These are phyloP conservation scores for Kwoniella mangroviensis DNA, from an alignment of 768 basidiomycete species.

Conservation along the genomic window DNA sequence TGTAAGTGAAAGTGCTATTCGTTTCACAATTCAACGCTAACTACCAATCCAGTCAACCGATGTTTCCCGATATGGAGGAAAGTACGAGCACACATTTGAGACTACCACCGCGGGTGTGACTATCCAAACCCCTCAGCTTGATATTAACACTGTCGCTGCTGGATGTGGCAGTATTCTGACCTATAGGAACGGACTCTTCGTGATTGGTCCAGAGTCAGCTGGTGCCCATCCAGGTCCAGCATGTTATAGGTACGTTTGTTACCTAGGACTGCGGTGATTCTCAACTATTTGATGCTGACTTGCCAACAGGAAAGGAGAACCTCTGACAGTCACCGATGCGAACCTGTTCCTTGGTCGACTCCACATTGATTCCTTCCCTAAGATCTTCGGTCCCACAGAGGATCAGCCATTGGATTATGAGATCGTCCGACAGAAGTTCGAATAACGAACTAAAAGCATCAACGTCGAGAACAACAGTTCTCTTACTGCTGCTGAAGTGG, in stretches of 20 bases:
- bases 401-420: conserved; percentile 78
- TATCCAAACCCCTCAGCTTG: conserved; percentile 48
- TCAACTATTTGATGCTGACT: conserved; percentile 79
- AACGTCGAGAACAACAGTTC: conserved; percentile 16
- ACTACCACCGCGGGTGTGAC: conserved; percentile 47
- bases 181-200: conserved; percentile 87
- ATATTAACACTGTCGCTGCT: conserved; percentile 61
- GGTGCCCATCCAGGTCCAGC: conserved; percentile 28
- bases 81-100: conserved; percentile 76
- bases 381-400: conserved; percentile 89
- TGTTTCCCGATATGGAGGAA: conserved; percentile 87
- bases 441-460: conserved; percentile 66
- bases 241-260: conserved; percentile 16
- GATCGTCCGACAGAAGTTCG: conserved; percentile 71
- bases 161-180: conserved; percentile 89
- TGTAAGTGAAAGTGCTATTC: conserved; percentile 49
- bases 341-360: conserved; percentile 49
- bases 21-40: not conserved
- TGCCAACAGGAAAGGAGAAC: conserved; percentile 85
- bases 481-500: conserved; percentile 65
- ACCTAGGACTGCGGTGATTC: too few relatives aligned
- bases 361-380: conserved; percentile 61
- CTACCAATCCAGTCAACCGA: conserved; percentile 55
- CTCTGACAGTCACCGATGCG: conserved; percentile 61
- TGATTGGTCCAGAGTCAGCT: conserved; percentile 75